Conservation (phyloP, 352 stramenopile species). For the Globisporangium mamillatum region DNA sequence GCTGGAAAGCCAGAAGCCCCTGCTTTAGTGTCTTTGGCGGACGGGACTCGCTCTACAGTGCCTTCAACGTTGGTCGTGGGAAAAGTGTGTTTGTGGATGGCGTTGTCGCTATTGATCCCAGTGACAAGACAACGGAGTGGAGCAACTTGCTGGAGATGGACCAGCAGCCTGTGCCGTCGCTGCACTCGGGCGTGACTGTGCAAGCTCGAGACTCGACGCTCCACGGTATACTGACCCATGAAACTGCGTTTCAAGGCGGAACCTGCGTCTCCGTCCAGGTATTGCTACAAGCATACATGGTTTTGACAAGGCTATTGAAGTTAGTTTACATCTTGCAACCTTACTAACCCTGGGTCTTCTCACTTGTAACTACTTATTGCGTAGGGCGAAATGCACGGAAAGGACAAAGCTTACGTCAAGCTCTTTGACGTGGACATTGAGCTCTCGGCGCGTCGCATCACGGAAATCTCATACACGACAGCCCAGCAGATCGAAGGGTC, state of each 20-base stretch:
- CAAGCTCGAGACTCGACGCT: constrained; percentile 26
- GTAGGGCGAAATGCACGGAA: constrained; percentile 28
- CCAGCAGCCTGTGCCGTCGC: constrained; percentile 23
- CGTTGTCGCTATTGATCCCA: neutral
- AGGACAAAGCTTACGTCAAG: constrained; percentile 41
- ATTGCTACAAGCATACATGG: neutral
- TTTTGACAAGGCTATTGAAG: neutral
- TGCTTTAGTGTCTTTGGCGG: constrained; percentile 36
- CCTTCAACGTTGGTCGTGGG: constrained; percentile 37
- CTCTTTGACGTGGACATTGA: constrained; percentile 42
- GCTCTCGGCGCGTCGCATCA: constrained; percentile 32
- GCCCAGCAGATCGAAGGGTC: constrained; percentile 26
- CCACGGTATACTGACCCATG: constrained; percentile 24
- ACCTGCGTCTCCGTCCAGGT: constrained; percentile 32
- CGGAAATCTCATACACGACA: constrained; percentile 39
- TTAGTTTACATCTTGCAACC: neutral
- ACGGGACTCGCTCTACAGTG: constrained; percentile 32
- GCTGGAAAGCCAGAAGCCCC: constrained; percentile 33
- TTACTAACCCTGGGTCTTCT: neutral
- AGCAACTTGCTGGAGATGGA: constrained; percentile 38
- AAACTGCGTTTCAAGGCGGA: constrained; percentile 36
- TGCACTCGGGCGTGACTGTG: constrained; percentile 29
- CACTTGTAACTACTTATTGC: neutral
- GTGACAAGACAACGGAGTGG: constrained; percentile 16
- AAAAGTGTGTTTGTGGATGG: constrained; percentile 27